Base-by-base conservation (phyloP, 768 basidiomycete genomes). In the Boletus vermiculosoides region DNA sequence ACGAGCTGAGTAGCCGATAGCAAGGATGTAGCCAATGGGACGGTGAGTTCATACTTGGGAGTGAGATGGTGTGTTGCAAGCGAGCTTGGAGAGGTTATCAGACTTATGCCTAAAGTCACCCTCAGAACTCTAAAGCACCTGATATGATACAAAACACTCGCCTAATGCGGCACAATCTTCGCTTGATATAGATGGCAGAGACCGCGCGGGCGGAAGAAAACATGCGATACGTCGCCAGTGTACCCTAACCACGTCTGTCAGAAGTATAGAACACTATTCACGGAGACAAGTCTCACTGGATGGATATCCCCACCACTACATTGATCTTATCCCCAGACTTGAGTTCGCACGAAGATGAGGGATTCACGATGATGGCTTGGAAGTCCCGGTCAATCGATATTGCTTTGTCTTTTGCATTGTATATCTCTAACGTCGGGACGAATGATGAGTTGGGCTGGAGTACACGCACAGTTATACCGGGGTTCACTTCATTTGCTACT, bases 51-150 rank as follows among this genome's bases (percentile, higher is more conserved):
- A 54, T 80, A 83, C 22, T 76, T 77, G 5, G 82, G 62, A 4
- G 78, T 77, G 50, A 91, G 76, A 66, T 90, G 86, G 59, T 92
- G 88, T 0, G 88, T 90, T 16, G 83, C 75, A 22, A 78, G 73
- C 0, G 75, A 62, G 40, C 73, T 69, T 0, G 77, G 76, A 3
- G 73, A 77, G 25, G 78, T 74, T 0, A 83, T 74, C 22, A 87
- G 56, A 47, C 82, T 79, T 42, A 91, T 76, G 2, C 88, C 90
- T 66, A 0, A 44, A 30, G 13, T 37, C 40, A 1, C 31, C 54
- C 49, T 59, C 34, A 31, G 25, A 20, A 31, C 37, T 33, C 23
- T 15, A 20, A 25, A 40, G 3, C 13, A 18, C 3, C 22, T 9
- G 46, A 8, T 6, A 18, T 2, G 8, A 47, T 5, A 16, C 3